Base-by-base conservation (phyloP, 2,329 filamentous ascomycete species). In the Fusarium stilboides region DNA sequence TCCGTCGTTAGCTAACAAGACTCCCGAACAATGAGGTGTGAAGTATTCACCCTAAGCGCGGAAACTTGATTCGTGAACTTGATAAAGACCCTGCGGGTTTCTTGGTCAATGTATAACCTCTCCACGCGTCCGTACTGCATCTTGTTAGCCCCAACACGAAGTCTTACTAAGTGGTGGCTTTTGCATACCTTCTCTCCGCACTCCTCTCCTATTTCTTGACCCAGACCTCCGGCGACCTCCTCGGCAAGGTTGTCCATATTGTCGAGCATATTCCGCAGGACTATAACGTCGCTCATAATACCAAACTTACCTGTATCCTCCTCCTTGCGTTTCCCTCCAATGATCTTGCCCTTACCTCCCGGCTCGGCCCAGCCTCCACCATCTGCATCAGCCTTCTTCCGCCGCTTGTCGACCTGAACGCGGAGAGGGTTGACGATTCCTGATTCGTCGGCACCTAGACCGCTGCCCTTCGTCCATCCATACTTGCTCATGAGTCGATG, bases 141-240 rank as follows among this genome's bases (percentile, higher is more conserved):
- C 17, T 9, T 39, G 56, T 76, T 55, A 76, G 71, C 46, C 37
- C 28, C 17, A 17, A 31, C 44, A 46, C 5, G 19, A 12, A 22
- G 13, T 26, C 7, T 7, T 10, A 13, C 28, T 8, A 8, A 24
- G 44, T 28, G 5, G 8, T 47, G 4, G 40, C 3, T 19, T 37
- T 22, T 37, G 40, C 67, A 58, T 63, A 91, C 88, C 85, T 94
- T 94, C 69, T 93, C 89, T 50, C 90, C 91, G 79, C 97, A 98
- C 77, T 97, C 93, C 75, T 98, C 93, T 8, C 96, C 96, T 79
- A 99, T 98, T 78, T 98, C 94, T 81, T 98, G 95, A 72, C 95
- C 91, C 51, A 99, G 82, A 0, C 89, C 89, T 15, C 87, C 86
- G 62, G 90, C 88, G 49, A 97, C 88, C 78, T 98, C 95, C n/a